These are phyloP conservation scores for Verticillium zaregamsianum DNA, from an alignment of 2,329 filamentous ascomycete species.

Conservation along the genomic window DNA sequence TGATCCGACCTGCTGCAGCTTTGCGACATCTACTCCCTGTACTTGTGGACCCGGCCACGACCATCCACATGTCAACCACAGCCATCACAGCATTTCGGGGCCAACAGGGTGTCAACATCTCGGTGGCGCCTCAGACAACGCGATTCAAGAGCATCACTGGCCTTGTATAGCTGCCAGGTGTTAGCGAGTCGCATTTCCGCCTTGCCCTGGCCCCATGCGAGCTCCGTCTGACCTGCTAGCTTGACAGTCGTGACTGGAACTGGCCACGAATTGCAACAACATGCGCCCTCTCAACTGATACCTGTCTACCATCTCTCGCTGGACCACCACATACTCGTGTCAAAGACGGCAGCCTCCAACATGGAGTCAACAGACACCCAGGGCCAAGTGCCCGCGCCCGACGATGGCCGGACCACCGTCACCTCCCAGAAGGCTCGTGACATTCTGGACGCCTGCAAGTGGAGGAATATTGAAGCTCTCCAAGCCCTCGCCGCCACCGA, in stretches of 20 bases:
- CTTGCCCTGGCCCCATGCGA: not conserved
- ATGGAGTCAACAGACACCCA: not conserved
- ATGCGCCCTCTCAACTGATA: not conserved
- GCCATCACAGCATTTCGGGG: not conserved
- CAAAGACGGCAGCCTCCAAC: not conserved
- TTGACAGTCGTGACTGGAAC: not conserved
- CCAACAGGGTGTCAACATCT: not conserved
- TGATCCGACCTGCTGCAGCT: not conserved
- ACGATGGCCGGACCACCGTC: not conserved
- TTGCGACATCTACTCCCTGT: not conserved
- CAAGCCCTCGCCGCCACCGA: constrained; percentile 54
- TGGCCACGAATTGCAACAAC: not conserved
- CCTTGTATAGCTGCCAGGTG: not conserved
- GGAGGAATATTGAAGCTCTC: constrained; percentile 52
- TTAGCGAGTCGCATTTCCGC: not conserved
- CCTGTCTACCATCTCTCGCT: not conserved
- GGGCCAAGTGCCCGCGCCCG: not conserved
- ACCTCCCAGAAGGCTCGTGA: constrained; percentile 35
- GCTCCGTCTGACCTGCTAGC: not conserved
- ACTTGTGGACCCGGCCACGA: not conserved
- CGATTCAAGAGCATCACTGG: not conserved
- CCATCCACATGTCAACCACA: not conserved
- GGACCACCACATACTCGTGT: not conserved
- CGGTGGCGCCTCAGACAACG: not conserved
- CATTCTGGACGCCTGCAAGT: constrained; percentile 58